These are phyloP conservation scores for Claviceps paspali DNA, from an alignment of 2,329 filamentous ascomycete species.

Conservation along the genomic window DNA sequence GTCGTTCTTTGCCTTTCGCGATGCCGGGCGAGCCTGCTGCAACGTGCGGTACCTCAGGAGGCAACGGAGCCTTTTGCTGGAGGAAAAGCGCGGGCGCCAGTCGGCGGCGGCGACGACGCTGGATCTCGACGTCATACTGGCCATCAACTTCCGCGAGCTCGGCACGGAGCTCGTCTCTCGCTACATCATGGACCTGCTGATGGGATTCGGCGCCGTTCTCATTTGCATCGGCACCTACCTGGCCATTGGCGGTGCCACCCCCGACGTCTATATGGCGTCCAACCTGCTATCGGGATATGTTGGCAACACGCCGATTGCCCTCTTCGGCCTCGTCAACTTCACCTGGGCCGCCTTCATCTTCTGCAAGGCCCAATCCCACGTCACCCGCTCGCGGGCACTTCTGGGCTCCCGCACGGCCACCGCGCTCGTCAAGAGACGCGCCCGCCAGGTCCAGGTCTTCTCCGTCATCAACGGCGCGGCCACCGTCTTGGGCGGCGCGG, in stretches of 20 bases:
- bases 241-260: slow-evolving; percentile 35
- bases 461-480: slow-evolving; percentile 27
- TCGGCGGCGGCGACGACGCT: slow-evolving; percentile 3
- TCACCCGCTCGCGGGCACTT: slow-evolving; percentile 11
- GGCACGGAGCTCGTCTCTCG: slow-evolving; percentile 36
- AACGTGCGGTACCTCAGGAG: slow-evolving; percentile 30
- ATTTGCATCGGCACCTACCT: slow-evolving; percentile 36
- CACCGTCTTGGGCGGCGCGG: slow-evolving; percentile 31
- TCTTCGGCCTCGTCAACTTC: slow-evolving; percentile 33
- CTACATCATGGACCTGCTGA: slow-evolving; percentile 32
- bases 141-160: slow-evolving; percentile 31
- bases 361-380: slow-evolving; percentile 23
- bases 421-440: slow-evolving; percentile 19
- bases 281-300: slow-evolving; percentile 41
- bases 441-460: slow-evolving; percentile 28
- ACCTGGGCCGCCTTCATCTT: slow-evolving; percentile 31
- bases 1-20: slow-evolving; percentile 28
- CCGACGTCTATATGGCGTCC: slow-evolving; percentile 25
- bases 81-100: slow-evolving; percentile 7
- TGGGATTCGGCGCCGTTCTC: slow-evolving; percentile 33
- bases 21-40: slow-evolving; percentile 25
- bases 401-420: slow-evolving; percentile 13
- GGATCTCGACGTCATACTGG: slow-evolving; percentile 22
- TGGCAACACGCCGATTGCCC: slow-evolving; percentile 33
- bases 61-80: slow-evolving; percentile 22